A percentile compares a stretch with the other conserved stretches of the same genome.
Evolutionary conservation across 208 protist species (phyloP).

Genomic region (Leishmania arabica): DNA sequence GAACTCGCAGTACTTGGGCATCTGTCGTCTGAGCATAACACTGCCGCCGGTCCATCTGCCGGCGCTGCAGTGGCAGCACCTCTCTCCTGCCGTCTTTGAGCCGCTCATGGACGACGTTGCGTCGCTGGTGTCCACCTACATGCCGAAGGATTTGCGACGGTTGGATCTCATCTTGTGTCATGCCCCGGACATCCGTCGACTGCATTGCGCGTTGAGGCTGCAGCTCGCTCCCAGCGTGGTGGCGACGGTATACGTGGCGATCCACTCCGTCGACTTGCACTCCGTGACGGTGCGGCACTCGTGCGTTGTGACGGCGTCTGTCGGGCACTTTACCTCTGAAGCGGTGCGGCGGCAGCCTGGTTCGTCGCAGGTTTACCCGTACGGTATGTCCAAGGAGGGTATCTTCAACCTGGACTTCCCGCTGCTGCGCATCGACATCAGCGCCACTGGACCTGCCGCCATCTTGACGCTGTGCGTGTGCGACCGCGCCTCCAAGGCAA

Average conservation of each 20-base stretch:
- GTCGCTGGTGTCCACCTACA: constrained; percentile 66
- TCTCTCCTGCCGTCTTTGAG: constrained; percentile 37
- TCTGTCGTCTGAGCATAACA: constrained; percentile 47
- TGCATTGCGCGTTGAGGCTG: constrained; percentile 59
- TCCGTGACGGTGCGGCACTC: constrained; percentile 19
- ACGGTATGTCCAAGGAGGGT: constrained; percentile 35
- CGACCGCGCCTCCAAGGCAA: constrained; percentile 29
- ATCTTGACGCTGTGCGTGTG: constrained; percentile 45
- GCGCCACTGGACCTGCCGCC: constrained; percentile 18
- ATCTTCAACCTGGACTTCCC: constrained; percentile 42
- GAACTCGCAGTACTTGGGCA: constrained; percentile 51
- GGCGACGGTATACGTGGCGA: constrained; percentile 66
- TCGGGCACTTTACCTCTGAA: constrained; percentile 34
- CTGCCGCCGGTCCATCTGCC: constrained; percentile 33
- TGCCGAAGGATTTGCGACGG: constrained; percentile 57
- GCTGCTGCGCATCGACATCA: constrained; percentile 60
- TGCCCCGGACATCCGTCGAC: constrained; percentile 35
- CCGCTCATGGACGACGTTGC: constrained; percentile 70
- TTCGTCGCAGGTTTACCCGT: constrained; percentile 27
- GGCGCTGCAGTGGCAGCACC: constrained; percentile 18
- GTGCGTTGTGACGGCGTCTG: constrained; percentile 34
- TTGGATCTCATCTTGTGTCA: constrained; percentile 56
- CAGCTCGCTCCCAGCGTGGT: constrained; percentile 63
- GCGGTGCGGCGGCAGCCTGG: constrained; percentile 33
- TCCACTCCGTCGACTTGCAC: constrained; percentile 48